Percentiles rank a stretch among this genome's conserved stretches.
Conservation (phyloP, 306 rosid species). For the Psophocarpus tetragonolobus region DNA sequence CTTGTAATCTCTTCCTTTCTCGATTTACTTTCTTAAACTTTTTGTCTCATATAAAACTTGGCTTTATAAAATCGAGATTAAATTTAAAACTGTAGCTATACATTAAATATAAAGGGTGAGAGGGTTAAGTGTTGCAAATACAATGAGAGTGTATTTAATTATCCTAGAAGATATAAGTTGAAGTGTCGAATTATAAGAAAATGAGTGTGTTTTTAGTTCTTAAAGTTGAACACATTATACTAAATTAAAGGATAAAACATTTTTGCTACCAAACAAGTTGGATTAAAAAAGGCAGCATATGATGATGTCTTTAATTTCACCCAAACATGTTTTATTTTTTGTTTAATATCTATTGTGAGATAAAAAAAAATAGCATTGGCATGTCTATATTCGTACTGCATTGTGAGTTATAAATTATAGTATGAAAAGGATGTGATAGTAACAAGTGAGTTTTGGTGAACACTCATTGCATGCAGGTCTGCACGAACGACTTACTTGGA, state of each 20-base stretch:
- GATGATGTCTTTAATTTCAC: neutral
- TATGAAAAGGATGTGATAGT: neutral
- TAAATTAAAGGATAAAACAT: neutral
- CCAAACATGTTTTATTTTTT: neutral
- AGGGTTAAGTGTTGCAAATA: neutral
- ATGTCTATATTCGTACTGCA: neutral
- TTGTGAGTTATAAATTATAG: neutral
- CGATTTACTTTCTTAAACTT: neutral
- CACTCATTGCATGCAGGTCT: slow-evolving; percentile 36
- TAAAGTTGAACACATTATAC: neutral
- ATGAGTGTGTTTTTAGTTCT: neutral
- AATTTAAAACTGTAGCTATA: neutral
- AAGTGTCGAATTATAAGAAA: neutral
- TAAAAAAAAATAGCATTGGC: neutral
- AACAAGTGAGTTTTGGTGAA: neutral
- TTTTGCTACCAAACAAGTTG: neutral
- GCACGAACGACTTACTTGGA: slow-evolving; percentile 23
- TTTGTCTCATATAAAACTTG: neutral
- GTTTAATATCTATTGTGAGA: neutral
- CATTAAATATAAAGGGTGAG: neutral
- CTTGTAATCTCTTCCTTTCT: neutral
- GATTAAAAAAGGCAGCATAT: neutral
- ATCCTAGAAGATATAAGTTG: neutral
- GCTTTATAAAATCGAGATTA: neutral
- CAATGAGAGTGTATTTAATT: neutral